phyloP scores from a whole-genome alignment of 805 yeast genomes.

The Starmerella cellae region DNA sequence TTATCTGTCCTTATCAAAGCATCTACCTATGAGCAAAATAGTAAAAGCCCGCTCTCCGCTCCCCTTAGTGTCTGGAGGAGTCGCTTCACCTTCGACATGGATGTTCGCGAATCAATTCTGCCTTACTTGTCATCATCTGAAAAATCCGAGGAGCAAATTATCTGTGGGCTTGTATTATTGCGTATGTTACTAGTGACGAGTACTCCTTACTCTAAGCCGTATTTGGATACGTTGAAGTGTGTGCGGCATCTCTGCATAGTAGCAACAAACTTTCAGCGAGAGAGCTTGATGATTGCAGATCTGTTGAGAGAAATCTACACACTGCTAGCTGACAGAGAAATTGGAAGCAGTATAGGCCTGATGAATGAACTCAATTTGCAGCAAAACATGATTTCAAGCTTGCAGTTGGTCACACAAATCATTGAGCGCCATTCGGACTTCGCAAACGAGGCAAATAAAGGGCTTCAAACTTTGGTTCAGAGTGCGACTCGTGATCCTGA shows the following conservation, averaged over 20 bases:
- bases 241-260: conserved; percentile 13
- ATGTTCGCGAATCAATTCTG: conserved; percentile 11
- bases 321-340: not conserved
- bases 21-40: not conserved
- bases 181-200: conserved; percentile 2
- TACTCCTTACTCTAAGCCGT: conserved; percentile 6
- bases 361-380: conserved; percentile 1
- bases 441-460: not conserved
- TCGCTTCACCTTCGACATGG: conserved; percentile 9
- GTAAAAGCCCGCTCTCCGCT: not conserved
- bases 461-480: not conserved
- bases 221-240: conserved; percentile 15
- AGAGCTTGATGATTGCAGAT: conserved; percentile 8
- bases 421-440: not conserved
- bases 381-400: not conserved
- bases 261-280: not conserved
- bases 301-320: conserved; percentile 5
- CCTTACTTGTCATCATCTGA: conserved; percentile 1
- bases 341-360: not conserved
- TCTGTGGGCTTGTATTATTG: conserved; percentile 5
- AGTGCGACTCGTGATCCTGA: conserved; percentile 10
- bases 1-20: conserved; percentile 11
- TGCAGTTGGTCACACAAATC: not conserved
- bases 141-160: not conserved
- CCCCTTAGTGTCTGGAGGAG: conserved; percentile 7